These are phyloP conservation scores for Coccomyxa sp. DNA, from an alignment of 139 green algal species.

Conservation along the genomic window DNA sequence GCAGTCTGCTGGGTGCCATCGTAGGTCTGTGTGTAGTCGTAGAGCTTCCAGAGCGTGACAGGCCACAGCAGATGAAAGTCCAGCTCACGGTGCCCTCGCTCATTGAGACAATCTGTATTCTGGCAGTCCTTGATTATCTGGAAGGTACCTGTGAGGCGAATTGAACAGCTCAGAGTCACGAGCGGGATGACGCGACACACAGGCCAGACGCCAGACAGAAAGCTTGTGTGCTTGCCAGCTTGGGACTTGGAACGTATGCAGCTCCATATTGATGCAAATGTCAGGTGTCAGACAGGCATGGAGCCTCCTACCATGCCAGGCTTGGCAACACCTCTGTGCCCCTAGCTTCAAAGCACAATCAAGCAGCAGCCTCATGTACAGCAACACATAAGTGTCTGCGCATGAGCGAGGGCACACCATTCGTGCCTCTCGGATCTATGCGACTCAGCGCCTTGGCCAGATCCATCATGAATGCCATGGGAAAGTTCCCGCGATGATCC, in stretches of 20 bases:
- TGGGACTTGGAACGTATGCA: too few species aligned
- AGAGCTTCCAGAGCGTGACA: constrained; percentile 53
- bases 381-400: background rate
- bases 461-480: background rate
- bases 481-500: background rate
- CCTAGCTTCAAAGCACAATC: background rate
- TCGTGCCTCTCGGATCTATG: background rate
- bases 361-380: background rate
- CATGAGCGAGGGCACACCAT: background rate
- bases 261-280: too few species aligned
- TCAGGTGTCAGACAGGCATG: too few species aligned
- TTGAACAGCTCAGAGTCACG: background rate
- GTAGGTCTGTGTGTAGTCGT: too few species aligned
- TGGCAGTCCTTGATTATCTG: background rate
- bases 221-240: too few species aligned
- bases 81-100: constrained; percentile 56
- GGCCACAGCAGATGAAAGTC: constrained; percentile 52
- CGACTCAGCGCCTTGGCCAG: background rate
- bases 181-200: too few species aligned
- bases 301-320: too few species aligned
- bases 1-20: constrained; percentile 22
- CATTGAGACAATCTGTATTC: background rate
- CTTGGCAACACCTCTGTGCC: background rate
- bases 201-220: too few species aligned
- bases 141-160: background rate